Evolutionary conservation across 2,329 filamentous ascomycete genomes (phyloP).

Genomic region (Lecanoromycetidae sp.): DNA sequence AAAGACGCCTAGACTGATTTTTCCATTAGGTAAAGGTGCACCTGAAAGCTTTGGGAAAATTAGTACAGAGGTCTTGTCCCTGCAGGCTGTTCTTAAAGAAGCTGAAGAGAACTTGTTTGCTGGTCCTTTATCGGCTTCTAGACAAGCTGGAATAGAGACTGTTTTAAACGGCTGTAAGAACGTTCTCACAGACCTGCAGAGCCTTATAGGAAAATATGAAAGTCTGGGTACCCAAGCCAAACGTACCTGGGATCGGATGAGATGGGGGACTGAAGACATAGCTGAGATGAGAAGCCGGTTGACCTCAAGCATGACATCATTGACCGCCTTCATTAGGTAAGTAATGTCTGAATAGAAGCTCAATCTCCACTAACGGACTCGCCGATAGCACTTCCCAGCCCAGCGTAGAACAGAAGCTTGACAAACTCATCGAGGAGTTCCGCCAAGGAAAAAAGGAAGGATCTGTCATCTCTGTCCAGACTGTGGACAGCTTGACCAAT

Average conservation of each 20-base stretch:
- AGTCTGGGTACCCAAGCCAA: slow-evolving; percentile 14
- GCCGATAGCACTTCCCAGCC: not conserved
- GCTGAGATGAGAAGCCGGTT: slow-evolving; percentile 14
- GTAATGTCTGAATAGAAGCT: not conserved
- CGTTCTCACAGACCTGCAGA: slow-evolving; percentile 16
- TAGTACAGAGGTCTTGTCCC: slow-evolving; percentile 13
- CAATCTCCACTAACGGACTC: not conserved
- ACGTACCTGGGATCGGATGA: slow-evolving; percentile 18
- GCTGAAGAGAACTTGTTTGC: slow-evolving; percentile 7
- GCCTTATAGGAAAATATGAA: slow-evolving; percentile 14
- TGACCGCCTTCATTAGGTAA: slow-evolving; percentile 13
- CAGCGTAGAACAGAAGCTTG: slow-evolving; percentile 14
- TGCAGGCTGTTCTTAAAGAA: slow-evolving; percentile 17
- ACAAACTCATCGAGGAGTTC: slow-evolving; percentile 13
- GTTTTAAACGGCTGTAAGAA: slow-evolving; percentile 9
- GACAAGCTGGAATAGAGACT: slow-evolving; percentile 3
- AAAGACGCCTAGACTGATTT: not conserved
- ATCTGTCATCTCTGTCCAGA: slow-evolving; percentile 14
- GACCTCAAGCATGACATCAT: slow-evolving; percentile 11
- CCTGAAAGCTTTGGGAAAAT: slow-evolving; percentile 14
- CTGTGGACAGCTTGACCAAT: slow-evolving; percentile 14
- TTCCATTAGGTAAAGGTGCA: slow-evolving; percentile 12
- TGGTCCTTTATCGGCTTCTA: not conserved
- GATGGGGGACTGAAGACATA: slow-evolving; percentile 16
- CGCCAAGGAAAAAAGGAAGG: slow-evolving; percentile 14